A percentile compares a stretch with the other conserved stretches of the same genome.
Conservation (phyloP, 73 alveolate species). For the Effrenium voratum region DNA sequence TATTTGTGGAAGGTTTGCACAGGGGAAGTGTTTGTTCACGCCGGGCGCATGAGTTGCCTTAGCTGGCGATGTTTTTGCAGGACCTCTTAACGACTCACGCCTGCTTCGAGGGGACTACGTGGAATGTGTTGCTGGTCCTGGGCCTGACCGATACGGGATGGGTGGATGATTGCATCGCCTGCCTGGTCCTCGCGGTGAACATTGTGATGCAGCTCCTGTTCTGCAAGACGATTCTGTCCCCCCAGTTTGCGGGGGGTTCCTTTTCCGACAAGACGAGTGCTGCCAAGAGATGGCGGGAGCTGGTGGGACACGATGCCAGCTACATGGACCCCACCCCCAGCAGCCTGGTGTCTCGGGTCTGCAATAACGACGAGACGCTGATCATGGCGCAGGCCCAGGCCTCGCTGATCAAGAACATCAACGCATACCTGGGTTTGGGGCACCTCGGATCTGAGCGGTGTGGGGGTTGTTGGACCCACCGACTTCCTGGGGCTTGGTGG, state of each 20-base stretch:
- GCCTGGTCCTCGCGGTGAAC: not conserved
- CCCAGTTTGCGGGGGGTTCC: not conserved
- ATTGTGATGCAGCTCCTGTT: not conserved
- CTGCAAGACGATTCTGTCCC: not conserved
- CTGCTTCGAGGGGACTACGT: not conserved
- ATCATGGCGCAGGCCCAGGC: constrained; percentile 10
- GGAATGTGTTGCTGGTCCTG: constrained; percentile 5
- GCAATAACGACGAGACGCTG: not conserved
- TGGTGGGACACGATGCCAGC: constrained; percentile 16
- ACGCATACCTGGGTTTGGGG: not conserved
- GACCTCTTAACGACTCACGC: no score
- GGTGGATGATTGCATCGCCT: not conserved
- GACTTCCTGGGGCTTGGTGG: no score
- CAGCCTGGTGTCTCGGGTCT: constrained; percentile 7
- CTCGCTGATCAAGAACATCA: not conserved
- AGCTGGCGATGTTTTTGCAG: no score
- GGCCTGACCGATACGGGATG: not conserved
- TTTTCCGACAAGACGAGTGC: not conserved
- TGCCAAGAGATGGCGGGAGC: constrained; percentile 7
- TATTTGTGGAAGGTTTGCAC: no score
- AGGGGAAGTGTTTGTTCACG: no score
- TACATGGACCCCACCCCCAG: constrained; percentile 11
- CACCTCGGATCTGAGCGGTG: no score
- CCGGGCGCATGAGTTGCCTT: no score
- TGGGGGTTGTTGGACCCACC: no score